These are phyloP conservation scores for Funneliformis caledonium DNA, from an alignment of 371 early-diverging fungal genomes.

Conservation along the genomic window DNA sequence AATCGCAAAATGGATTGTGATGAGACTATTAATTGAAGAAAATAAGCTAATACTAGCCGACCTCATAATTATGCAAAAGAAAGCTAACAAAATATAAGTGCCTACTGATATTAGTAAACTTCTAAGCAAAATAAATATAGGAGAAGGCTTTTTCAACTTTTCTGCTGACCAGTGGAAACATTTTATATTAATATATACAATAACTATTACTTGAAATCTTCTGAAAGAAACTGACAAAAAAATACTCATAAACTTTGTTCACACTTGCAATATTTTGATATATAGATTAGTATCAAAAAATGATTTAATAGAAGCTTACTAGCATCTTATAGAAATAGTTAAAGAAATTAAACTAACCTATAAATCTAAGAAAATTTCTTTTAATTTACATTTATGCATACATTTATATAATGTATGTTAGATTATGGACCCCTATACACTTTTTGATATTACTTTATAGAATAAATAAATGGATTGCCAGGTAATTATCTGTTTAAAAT, in stretches of 20 bases:
- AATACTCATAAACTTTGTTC: neutral
- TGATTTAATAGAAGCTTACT: neutral
- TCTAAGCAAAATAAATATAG: neutral
- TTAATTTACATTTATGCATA: no score
- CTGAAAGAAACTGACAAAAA: neutral
- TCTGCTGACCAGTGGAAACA: neutral
- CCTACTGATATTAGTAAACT: neutral
- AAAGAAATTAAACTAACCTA: no score
- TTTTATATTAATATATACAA: neutral
- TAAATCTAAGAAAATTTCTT: no score
- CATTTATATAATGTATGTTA: neutral
- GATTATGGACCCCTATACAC: neutral
- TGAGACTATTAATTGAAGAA: neutral
- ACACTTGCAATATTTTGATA: neutral
- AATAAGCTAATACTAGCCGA: neutral
- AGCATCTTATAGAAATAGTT: neutral
- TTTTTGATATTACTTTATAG: neutral
- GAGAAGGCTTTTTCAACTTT: neutral
- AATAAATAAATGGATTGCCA: neutral
- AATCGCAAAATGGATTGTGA: constrained; percentile 2
- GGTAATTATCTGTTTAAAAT: no score
- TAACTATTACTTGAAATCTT: neutral
- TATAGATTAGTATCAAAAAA: neutral
- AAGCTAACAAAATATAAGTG: neutral
- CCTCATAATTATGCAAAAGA: neutral